These are phyloP conservation scores for Cicer judaicum DNA, from an alignment of 306 rosid genomes.

Conservation along the genomic window DNA sequence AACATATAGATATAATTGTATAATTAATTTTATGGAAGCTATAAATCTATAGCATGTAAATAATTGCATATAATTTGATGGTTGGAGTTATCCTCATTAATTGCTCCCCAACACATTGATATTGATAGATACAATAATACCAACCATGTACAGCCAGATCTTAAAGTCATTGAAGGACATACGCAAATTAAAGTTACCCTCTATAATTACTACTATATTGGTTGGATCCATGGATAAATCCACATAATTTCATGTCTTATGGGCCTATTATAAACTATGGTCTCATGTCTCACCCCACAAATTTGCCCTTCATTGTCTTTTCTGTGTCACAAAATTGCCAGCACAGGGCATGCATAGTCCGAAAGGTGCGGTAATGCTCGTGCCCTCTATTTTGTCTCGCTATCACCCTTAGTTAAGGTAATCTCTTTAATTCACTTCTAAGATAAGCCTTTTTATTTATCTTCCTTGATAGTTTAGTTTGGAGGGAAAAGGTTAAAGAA, in stretches of 20 bases:
- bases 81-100: slow-evolving; percentile 25
- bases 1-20: slow-evolving; percentile 42
- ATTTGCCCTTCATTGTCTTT: slow-evolving; percentile 28
- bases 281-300: slow-evolving; percentile 43
- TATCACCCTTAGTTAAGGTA: background rate
- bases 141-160: slow-evolving; percentile 19
- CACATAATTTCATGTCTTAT: slow-evolving; percentile 15
- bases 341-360: slow-evolving; percentile 44
- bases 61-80: no score
- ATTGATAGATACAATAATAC: background rate
- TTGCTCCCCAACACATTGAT: slow-evolving; percentile 31
- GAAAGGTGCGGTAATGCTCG: slow-evolving; percentile 37
- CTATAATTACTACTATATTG: slow-evolving; percentile 6
- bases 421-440: background rate
- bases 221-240: slow-evolving; percentile 28
- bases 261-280: slow-evolving; percentile 25
- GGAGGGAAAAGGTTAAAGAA: no score
- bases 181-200: background rate
- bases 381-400: slow-evolving; percentile 33
- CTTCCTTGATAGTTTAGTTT: no score
- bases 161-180: slow-evolving; percentile 38
- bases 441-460: background rate
- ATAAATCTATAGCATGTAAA: background rate
- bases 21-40: slow-evolving; percentile 7
- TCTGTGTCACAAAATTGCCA: slow-evolving; percentile 39